Conservation (phyloP, 495 filamentous ascomycete genomes). For the Glutinoglossum americanum region DNA sequence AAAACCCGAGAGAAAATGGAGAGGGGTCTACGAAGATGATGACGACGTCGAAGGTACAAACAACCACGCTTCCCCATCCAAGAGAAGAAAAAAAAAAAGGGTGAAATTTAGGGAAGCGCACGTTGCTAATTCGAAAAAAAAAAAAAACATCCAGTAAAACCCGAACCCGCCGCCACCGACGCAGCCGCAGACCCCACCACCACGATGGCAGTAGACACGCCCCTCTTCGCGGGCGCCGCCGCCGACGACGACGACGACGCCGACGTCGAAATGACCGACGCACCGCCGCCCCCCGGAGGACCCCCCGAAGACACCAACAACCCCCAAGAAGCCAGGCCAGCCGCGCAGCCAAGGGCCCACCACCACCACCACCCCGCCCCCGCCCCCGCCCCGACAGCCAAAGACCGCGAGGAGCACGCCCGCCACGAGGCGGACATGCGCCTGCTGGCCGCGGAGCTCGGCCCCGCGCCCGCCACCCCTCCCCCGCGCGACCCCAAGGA, state of each 20-base stretch:
- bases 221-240: neutral
- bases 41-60: neutral
- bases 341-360: too few species aligned
- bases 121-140: neutral
- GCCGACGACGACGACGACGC: too few species aligned
- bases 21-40: constrained; percentile 19
- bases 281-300: too few species aligned
- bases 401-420: neutral
- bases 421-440: neutral
- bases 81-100: too few species aligned
- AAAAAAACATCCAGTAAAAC: neutral
- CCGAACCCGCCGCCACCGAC: constrained; percentile 23
- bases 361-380: too few species aligned
- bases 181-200: constrained; percentile 6
- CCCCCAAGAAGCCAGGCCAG: too few species aligned
- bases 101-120: too few species aligned
- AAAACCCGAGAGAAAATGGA: constrained; percentile 13
- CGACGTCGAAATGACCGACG: too few species aligned
- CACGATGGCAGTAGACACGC: constrained; percentile 5
- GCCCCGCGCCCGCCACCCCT: too few species aligned
- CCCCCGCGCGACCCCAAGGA: constrained; percentile 7
- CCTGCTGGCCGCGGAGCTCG: neutral
- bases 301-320: too few species aligned
- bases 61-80: too few species aligned
- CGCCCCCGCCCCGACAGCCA: too few species aligned